These are phyloP conservation scores for Blastobotrys ciferrii DNA, from an alignment of 1,139 yeast genomes.

Conservation along the genomic window DNA sequence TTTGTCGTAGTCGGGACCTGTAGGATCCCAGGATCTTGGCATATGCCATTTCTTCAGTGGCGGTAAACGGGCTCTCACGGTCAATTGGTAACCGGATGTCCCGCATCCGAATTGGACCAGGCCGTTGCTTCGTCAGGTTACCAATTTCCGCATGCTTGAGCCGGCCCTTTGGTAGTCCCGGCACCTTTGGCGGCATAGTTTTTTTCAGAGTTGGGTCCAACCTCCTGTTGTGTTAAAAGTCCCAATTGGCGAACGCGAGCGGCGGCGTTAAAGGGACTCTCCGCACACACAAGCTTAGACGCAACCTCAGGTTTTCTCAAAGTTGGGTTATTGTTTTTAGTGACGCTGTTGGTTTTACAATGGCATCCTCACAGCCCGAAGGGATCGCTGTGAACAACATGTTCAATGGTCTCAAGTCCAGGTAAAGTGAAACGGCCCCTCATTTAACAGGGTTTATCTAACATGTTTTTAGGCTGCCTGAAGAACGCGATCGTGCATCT, in stretches of 20 bases:
- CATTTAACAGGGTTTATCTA: no score
- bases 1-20: neutral
- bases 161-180: neutral
- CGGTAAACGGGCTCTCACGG: slow-evolving; percentile 9
- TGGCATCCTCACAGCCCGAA: slow-evolving; percentile 15
- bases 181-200: neutral
- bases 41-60: slow-evolving; percentile 14
- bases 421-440: slow-evolving; percentile 7
- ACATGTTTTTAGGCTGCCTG: slow-evolving; percentile 30
- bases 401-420: slow-evolving; percentile 18
- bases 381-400: slow-evolving; percentile 15
- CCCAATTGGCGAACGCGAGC: neutral
- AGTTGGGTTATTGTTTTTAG: no score
- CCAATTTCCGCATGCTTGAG: slow-evolving; percentile 2
- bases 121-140: neutral
- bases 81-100: slow-evolving; percentile 1
- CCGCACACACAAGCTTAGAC: no score
- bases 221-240: neutral
- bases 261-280: no score
- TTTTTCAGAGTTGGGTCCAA: no score
- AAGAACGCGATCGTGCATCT: slow-evolving; percentile 45
- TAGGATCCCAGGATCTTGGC: slow-evolving; percentile 10
- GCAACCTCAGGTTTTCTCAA: no score
- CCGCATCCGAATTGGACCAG: neutral
- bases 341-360: no score